These are phyloP conservation scores for Rhizophagus sp. DNA, from an alignment of 192 early-diverging fungal species.

Conservation along the genomic window DNA sequence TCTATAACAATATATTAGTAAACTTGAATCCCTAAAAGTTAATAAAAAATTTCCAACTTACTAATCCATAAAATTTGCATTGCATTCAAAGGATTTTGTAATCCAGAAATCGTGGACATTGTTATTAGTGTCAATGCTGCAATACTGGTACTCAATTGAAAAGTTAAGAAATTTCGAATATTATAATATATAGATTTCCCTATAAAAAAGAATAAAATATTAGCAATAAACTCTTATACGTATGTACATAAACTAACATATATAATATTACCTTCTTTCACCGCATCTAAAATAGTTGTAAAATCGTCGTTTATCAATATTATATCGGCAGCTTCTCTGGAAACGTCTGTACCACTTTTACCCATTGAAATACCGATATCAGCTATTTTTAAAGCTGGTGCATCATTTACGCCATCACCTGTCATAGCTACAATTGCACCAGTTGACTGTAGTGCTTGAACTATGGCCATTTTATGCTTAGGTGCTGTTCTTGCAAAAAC, in stretches of 20 bases:
- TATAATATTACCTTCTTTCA: slow-evolving; percentile 81
- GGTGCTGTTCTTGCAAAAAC: slow-evolving; percentile 83
- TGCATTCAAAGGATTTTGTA: slow-evolving; percentile 91
- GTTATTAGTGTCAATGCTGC: slow-evolving; percentile 90
- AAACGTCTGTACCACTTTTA: slow-evolving; percentile 90
- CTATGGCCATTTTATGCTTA: slow-evolving; percentile 91
- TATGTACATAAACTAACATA: not conserved
- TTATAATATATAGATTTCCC: slow-evolving; percentile 98
- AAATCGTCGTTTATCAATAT: slow-evolving; percentile 97
- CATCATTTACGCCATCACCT: slow-evolving; percentile 97
- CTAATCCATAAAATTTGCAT: slow-evolving; percentile 99
- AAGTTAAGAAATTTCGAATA: slow-evolving; percentile 95
- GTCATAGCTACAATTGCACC: slow-evolving; percentile 95
- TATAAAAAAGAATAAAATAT: slow-evolving; percentile 28
- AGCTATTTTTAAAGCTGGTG: slow-evolving; percentile 87
- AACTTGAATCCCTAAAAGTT: not conserved
- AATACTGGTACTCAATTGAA: slow-evolving; percentile 94
- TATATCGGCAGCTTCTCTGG: slow-evolving; percentile 96
- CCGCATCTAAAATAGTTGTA: slow-evolving; percentile 88
- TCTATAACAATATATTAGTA: slow-evolving; percentile 50
- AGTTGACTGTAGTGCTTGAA: slow-evolving; percentile 81
- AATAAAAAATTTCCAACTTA: slow-evolving; percentile 49
- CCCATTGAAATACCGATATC: slow-evolving; percentile 99
- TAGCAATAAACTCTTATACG: not conserved
- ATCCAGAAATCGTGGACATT: slow-evolving; percentile 79